A percentile compares a stretch with the other conserved stretches of the same genome.
Conservation (phyloP, 1,284 basidiomycete species). For the Rhizoctonia solani region DNA sequence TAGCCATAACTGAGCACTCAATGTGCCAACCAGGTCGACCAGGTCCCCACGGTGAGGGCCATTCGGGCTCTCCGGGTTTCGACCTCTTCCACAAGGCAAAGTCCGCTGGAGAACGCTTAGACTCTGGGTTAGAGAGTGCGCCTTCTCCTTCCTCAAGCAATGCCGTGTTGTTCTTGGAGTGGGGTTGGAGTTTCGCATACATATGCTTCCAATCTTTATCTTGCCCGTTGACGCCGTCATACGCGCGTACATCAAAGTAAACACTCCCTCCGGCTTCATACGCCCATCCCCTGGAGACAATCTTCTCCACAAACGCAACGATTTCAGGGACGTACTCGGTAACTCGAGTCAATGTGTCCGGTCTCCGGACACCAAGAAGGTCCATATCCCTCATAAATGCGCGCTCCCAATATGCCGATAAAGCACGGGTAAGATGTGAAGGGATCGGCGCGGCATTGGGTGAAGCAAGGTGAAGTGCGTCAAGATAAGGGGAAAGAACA, state of each 20-base stretch:
- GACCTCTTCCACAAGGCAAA: constrained; percentile 99
- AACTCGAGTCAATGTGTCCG: constrained; percentile 92
- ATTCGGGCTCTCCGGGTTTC: constrained; percentile 96
- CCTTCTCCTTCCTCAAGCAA: constrained; percentile 94
- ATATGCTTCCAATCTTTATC: constrained; percentile 61
- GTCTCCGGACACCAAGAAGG: constrained; percentile 81
- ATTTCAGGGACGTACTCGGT: constrained; percentile 98
- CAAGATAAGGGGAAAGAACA: constrained; percentile 72
- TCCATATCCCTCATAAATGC: constrained; percentile 94
- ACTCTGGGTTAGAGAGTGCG: constrained; percentile 66
- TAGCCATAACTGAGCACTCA: constrained; percentile 99
- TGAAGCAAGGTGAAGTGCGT: constrained; percentile 54
- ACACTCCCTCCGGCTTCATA: constrained; percentile 88
- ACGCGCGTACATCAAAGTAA: constrained; percentile 92
- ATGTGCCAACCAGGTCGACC: constrained; percentile 99
- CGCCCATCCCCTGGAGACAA: constrained; percentile 87
- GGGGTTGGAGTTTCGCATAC: constrained; percentile 96
- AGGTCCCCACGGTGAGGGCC: constrained; percentile 94
- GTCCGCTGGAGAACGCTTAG: constrained; percentile 62
- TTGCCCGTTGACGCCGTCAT: constrained; percentile 66
- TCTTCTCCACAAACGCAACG: constrained; percentile 83
- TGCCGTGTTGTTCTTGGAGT: constrained; percentile 92
- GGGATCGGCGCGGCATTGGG: constrained; percentile 82
- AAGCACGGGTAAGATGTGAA: constrained; percentile 80
- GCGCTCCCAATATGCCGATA: constrained; percentile 89